Evolutionary conservation across 192 early-diverging fungal genomes (phyloP), one percentile per base, ranked within the genome.

Genomic region (Coemansia sp.): DNA sequence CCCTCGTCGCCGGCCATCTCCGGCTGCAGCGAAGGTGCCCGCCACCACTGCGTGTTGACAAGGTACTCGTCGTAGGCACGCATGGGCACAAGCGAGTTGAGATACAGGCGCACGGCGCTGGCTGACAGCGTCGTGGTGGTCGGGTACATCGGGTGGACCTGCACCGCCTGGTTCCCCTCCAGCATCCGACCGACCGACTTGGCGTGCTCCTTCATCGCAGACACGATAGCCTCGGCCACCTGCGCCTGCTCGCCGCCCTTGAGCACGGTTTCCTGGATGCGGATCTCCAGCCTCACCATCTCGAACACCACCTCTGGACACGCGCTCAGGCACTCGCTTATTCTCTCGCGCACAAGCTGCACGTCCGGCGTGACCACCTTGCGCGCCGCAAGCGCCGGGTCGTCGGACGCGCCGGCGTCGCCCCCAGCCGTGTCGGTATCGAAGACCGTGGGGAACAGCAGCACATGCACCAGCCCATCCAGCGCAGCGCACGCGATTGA

Each of bases 381-480:
- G 27, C 70, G 67, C 28, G 64, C 54, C 7, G 67, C 65, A 25
- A 55, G 32, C 3, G 27, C 28, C 24, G 48, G 36, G 27, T 36
- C 39, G 3, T 29, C 54, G 7, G 35, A 39, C 19, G 32, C 55
- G 10, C 18, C 5, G 32, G 35, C 22, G 50, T n/a, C 61, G 14
- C 52, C 56, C 34, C n/a, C 29, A 2, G 55, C 55, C 19, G 67
- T 42, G 25, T 85, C 84, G 3, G 77, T n/a, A 53, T 91, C 90
- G 64, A 82, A 90, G 16, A 89, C 83, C 0, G 88, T 91, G 6
- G 90, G 90, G 67, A 89, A 91, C 30, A 91, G 59, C 1, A 90
- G 79, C 22, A 91, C 64, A 32, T 83, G 73, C 51, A 88, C 68
- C 16, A 87, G 55, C 0, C 71, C 81, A 20, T 85, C 67, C 19